Percentiles rank a stretch among this genome's conserved stretches.
phyloP scores from a whole-genome alignment of 2,329 filamentous ascomycete genomes.

The Colletotrichum phormii region DNA sequence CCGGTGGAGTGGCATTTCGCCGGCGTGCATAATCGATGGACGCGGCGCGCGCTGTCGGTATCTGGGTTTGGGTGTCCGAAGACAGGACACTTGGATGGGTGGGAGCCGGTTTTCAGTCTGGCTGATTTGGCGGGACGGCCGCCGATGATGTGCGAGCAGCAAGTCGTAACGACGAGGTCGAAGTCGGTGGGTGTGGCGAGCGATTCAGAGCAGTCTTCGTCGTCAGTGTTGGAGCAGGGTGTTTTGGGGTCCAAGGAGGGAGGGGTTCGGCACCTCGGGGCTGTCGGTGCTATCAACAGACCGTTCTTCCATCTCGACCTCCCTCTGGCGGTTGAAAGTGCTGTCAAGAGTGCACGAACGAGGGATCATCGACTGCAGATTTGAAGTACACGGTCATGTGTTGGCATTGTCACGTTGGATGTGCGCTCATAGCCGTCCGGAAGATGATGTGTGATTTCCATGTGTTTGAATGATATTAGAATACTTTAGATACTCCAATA shows the following conservation, averaged over 20 bases:
- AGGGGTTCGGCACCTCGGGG: not conserved
- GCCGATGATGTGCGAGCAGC: not conserved
- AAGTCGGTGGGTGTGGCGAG: not conserved
- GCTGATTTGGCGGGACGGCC: conserved; percentile 36
- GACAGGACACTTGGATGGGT: not conserved
- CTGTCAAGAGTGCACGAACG: conserved; percentile 37
- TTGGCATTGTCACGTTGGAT: not conserved
- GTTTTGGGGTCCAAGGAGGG: not conserved
- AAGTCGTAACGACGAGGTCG: accelerated
- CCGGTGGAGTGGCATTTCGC: conserved; percentile 66
- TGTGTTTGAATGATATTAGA: not conserved
- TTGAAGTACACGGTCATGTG: not conserved
- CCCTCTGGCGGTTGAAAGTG: conserved; percentile 53
- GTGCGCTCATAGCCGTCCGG: not conserved
- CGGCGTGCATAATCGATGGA: conserved; percentile 66
- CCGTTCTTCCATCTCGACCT: conserved; percentile 63
- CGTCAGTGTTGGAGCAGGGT: conserved; percentile 8
- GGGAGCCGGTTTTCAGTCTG: conserved; percentile 38
- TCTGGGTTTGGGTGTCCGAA: conserved; percentile 65
- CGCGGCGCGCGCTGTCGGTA: conserved; percentile 64
- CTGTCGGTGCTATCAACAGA: conserved; percentile 54
- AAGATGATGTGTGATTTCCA: not conserved
- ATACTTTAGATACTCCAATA: not conserved
- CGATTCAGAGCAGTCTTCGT: not conserved
- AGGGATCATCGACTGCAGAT: not conserved